Evolutionary conservation across 495 filamentous ascomycete species (phyloP).

Genomic region (Penicillium roqueforti): DNA sequence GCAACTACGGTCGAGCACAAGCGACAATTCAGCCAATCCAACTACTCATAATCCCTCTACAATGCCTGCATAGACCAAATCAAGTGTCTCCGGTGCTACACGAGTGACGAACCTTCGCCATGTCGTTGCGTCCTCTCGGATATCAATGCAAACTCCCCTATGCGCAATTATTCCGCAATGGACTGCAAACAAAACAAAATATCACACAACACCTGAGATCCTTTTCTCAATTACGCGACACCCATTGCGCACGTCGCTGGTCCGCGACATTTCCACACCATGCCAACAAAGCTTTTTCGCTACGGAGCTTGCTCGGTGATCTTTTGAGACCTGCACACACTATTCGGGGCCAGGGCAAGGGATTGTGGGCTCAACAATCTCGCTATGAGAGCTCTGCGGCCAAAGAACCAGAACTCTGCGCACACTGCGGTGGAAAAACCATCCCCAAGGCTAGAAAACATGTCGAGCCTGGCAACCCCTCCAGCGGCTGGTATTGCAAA

Average conservation of each 20-base stretch:
- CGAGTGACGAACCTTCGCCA: not conserved
- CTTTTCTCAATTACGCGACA: not conserved
- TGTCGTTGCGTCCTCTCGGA: constrained; percentile 5
- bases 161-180: not conserved
- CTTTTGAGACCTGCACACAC: not conserved
- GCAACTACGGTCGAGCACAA: not conserved
- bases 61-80: constrained; percentile 5
- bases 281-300: not conserved
- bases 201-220: not conserved
- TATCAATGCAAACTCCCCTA: not conserved
- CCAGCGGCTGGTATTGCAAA: constrained; percentile 8
- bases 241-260: not conserved
- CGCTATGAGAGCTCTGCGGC: not conserved
- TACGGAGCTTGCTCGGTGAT: not conserved
- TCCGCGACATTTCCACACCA: not conserved
- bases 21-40: not conserved
- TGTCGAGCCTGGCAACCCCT: not conserved
- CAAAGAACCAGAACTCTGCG: not conserved
- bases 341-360: not conserved
- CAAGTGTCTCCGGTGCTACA: not conserved
- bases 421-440: constrained; percentile 1
- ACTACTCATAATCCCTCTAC: not conserved
- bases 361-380: not conserved
- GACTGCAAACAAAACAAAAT: not conserved
- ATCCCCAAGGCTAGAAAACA: not conserved